phyloP scores from a whole-genome alignment of 2,329 filamentous ascomycete species.

The Periglandula ipomoeae region DNA sequence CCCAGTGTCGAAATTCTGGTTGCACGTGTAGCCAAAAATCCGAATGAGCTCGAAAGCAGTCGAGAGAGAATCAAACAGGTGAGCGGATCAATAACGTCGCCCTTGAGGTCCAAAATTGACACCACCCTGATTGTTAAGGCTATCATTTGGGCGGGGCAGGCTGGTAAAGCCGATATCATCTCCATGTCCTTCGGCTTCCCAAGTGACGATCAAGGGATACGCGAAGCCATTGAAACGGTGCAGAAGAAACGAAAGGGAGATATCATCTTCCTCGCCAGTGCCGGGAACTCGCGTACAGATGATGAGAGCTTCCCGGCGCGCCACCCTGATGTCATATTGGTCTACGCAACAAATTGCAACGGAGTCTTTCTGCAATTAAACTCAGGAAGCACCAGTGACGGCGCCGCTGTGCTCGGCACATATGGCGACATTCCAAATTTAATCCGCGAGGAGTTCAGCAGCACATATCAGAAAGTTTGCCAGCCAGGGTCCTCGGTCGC shows the following conservation, averaged over 20 bases:
- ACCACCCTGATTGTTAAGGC: conserved; percentile 9
- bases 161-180: conserved; percentile 16
- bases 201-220: conserved; percentile 1
- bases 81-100: too few species aligned
- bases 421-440: neutral
- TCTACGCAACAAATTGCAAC: conserved; percentile 11
- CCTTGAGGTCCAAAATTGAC: neutral
- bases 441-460: neutral
- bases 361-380: conserved; percentile 8
- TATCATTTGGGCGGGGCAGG: conserved; percentile 13
- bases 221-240: neutral
- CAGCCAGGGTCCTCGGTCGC: conserved; percentile 11
- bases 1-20: neutral
- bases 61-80: neutral
- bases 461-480: neutral
- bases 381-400: neutral
- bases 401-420: neutral
- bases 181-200: conserved; percentile 18
- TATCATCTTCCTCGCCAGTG: conserved; percentile 4
- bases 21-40: neutral
- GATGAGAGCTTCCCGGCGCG: conserved; percentile 8
- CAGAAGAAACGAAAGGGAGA: neutral
- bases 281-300: neutral
- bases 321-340: conserved; percentile 7
- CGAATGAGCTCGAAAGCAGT: neutral